Percentiles rank a stretch among this genome's conserved stretches.
Conservation (phyloP, 2,329 filamentous ascomycete genomes). For the Penicillium sp. region DNA sequence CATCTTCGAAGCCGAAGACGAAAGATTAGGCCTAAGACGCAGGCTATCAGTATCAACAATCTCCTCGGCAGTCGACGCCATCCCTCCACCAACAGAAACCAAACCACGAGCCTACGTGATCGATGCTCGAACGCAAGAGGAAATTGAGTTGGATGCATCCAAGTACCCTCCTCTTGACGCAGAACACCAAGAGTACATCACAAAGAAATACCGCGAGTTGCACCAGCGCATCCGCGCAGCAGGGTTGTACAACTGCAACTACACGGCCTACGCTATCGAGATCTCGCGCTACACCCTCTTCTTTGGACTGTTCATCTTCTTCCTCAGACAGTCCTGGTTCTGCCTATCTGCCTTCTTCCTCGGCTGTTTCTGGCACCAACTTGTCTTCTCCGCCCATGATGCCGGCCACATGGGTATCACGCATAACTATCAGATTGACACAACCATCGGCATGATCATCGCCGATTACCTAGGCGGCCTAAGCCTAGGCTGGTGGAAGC, state of each 20-base stretch:
- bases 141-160: slow-evolving; percentile 68
- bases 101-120: slow-evolving; percentile 57
- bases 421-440: slow-evolving; percentile 77
- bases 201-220: slow-evolving; percentile 52
- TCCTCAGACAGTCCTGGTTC: slow-evolving; percentile 63
- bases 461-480: slow-evolving; percentile 84
- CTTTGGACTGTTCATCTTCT: slow-evolving; percentile 47
- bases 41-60: slow-evolving; percentile 27
- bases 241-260: slow-evolving; percentile 77
- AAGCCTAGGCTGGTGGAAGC: slow-evolving; percentile 94
- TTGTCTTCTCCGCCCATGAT: slow-evolving; percentile 89
- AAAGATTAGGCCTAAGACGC: slow-evolving; percentile 29
- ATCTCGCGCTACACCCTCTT: slow-evolving; percentile 64
- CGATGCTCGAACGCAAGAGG: slow-evolving; percentile 69
- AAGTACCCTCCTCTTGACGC: slow-evolving; percentile 75
- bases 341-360: slow-evolving; percentile 67
- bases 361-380: slow-evolving; percentile 84
- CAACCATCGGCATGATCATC: slow-evolving; percentile 80
- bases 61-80: slow-evolving; percentile 20
- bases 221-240: slow-evolving; percentile 49
- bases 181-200: slow-evolving; percentile 68
- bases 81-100: slow-evolving; percentile 7
- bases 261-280: slow-evolving; percentile 70
- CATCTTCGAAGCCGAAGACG: slow-evolving; percentile 51
- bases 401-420: slow-evolving; percentile 96